These are phyloP conservation scores for Trametes sp. DNA, from an alignment of 1,284 basidiomycete species.

Conservation along the genomic window DNA sequence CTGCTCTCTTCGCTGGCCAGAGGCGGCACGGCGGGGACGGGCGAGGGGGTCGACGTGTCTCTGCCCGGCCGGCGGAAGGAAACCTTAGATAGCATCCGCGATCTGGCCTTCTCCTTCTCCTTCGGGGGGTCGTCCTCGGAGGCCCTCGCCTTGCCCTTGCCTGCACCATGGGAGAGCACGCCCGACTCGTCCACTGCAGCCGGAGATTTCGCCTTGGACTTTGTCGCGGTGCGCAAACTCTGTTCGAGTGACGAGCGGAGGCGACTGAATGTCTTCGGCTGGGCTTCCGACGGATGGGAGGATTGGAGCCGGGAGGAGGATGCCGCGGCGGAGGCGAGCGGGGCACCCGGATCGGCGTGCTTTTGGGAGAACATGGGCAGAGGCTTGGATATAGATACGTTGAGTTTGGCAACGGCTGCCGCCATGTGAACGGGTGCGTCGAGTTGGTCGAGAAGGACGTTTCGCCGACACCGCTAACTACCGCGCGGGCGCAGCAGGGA, in stretches of 20 bases:
- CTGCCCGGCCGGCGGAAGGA: conserved; percentile 58
- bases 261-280: conserved; percentile 65
- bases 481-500: conserved; percentile 19
- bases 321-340: conserved; percentile 43
- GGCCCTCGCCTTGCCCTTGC: conserved; percentile 52
- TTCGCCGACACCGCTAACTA: conserved; percentile 31
- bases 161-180: conserved; percentile 47
- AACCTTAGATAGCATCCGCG: conserved; percentile 58
- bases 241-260: conserved; percentile 72
- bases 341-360: conserved; percentile 45
- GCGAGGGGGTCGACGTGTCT: conserved; percentile 52
- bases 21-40: conserved; percentile 45
- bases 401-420: conserved; percentile 50
- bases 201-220: conserved; percentile 54
- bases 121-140: conserved; percentile 41
- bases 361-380: conserved; percentile 57
- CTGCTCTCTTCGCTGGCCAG: conserved; percentile 39
- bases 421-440: conserved; percentile 52
- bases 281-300: conserved; percentile 43
- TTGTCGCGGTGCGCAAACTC: conserved; percentile 66
- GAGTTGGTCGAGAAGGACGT: conserved; percentile 27
- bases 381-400: conserved; percentile 52
- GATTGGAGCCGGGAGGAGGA: conserved; percentile 52
- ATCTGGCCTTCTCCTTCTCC: conserved; percentile 51
- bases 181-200: conserved; percentile 51